phyloP scores from a whole-genome alignment of 371 early-diverging fungal species.

The Lichtheimia hyalospora region DNA sequence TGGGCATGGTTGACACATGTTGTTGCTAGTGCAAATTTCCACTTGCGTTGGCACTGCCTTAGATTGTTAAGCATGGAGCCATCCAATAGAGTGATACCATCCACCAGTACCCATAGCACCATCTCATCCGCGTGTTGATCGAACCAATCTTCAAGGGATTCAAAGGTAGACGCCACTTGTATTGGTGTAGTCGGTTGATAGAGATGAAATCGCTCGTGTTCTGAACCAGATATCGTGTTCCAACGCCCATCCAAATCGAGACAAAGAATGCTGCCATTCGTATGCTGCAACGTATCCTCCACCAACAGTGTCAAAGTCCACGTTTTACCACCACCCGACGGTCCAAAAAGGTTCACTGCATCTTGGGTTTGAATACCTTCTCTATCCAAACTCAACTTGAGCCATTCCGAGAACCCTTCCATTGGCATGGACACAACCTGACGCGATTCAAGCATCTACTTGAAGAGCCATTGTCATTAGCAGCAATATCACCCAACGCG shows the following conservation, averaged over 20 bases:
- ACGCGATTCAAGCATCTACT: neutral
- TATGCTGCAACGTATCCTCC: constrained; percentile 9
- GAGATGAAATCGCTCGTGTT: constrained; percentile 20
- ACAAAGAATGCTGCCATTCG: constrained; percentile 15
- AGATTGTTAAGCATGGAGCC: neutral
- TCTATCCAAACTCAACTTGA: neutral
- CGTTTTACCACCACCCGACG: constrained; percentile 25
- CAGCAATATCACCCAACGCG: too few species aligned
- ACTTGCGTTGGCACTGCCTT: neutral
- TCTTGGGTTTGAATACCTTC: constrained; percentile 13
- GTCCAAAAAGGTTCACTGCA: constrained; percentile 18
- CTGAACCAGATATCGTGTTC: neutral
- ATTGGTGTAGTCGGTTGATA: constrained; percentile 17
- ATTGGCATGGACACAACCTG: constrained; percentile 4
- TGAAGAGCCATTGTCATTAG: neutral
- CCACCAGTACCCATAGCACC: constrained; percentile 23
- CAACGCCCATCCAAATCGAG: constrained; percentile 26
- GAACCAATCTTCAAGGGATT: constrained; percentile 23
- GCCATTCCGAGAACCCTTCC: constrained; percentile 1
- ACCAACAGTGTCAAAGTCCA: constrained; percentile 15
- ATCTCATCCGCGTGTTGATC: constrained; percentile 15
- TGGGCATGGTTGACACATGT: neutral
- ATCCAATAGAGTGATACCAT: constrained; percentile 6
- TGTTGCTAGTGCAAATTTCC: neutral
- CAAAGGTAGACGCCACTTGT: constrained; percentile 6